phyloP scores from a whole-genome alignment of 2,329 filamentous ascomycete species.

The Gaeumannomyces tritici region DNA sequence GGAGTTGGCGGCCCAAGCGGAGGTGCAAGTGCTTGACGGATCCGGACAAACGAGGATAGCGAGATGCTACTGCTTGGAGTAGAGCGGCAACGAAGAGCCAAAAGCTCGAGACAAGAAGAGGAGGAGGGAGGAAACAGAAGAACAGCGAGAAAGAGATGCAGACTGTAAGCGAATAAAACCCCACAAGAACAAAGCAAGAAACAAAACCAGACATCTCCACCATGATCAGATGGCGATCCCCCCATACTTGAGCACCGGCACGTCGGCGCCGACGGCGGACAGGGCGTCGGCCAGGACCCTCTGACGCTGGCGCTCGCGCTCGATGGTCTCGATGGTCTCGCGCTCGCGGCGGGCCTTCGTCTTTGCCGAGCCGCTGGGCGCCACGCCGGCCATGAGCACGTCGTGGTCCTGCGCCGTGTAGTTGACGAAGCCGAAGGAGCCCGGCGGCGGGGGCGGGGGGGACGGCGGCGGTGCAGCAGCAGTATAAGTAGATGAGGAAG shows the following conservation, averaged over 20 bases:
- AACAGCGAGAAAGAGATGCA: neutral
- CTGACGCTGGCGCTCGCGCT: slow-evolving; percentile 54
- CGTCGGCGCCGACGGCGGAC: slow-evolving; percentile 60
- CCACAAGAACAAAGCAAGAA: no score
- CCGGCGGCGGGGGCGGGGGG: slow-evolving; percentile 7
- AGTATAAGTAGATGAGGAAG: no score
- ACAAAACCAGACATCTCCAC: no score
- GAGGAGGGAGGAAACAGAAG: neutral
- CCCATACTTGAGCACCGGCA: slow-evolving; percentile 25
- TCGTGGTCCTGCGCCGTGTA: slow-evolving; percentile 74
- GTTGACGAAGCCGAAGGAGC: slow-evolving; percentile 66
- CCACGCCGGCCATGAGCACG: slow-evolving; percentile 79
- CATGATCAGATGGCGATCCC: neutral
- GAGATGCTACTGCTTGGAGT: no score
- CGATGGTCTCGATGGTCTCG: slow-evolving; percentile 58
- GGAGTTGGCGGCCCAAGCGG: no score
- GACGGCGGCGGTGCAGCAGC: slow-evolving; percentile 16
- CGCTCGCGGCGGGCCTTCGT: slow-evolving; percentile 89
- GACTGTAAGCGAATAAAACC: no score
- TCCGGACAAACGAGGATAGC: neutral
- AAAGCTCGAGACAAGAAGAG: neutral
- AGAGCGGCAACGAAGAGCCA: neutral
- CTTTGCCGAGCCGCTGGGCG: slow-evolving; percentile 83
- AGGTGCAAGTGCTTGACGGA: no score
- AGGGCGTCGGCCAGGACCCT: slow-evolving; percentile 62